Base-by-base conservation (phyloP, 257 asterid genomes). In the Fraxinus anomala region DNA sequence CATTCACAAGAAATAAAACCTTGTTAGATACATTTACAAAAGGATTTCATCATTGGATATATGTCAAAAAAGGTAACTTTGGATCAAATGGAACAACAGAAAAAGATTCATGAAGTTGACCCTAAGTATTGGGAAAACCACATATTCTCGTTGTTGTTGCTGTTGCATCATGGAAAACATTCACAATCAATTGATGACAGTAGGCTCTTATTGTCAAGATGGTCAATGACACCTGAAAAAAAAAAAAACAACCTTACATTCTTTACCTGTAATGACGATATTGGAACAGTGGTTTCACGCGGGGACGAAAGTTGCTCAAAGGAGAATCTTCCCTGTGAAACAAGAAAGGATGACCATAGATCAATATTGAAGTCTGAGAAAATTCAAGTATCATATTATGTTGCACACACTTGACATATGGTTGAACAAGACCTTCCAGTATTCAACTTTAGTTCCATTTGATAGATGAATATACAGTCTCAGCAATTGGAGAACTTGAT, bases 221-320 rank as follows among this genome's bases (percentile, higher is more conserved):
- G 73, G 78, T 72, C 73, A 56, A 61, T 42, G 75, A 31, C 69
- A 69, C 74, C 72, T 56, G 33, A 2, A 47, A 65, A 36, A 36
- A 37, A 37, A 37, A 7, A 77, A 79, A 75, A 85, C 80, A 85
- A 82, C 71, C 66, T 44, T 40, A 42, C 73, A 49, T 42, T 76
- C 78, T 66, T 83, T 88, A 96, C 99, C 98, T 96, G 97, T 96
- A 96, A 86, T 96, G 98, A n/a, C 99, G 98, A 84, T 96, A 96
- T 77, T 96, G 99, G 85, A 96, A 96, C 77, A 96, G 99, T 44
- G 97, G 96, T 79, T 91, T 88, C 75, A 96, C 92, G 42, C 98
- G 98, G 49, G 98, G 98, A 23, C 98, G 99, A 73, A 92, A 91
- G 79, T 96, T 92, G 90, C 83, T 90, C 80, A 88, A 44, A 68